Evolutionary conservation across 2,329 filamentous ascomycete genomes (phyloP), one percentile per base, ranked within the genome.

Genomic region (Stenocarpella maydis): DNA sequence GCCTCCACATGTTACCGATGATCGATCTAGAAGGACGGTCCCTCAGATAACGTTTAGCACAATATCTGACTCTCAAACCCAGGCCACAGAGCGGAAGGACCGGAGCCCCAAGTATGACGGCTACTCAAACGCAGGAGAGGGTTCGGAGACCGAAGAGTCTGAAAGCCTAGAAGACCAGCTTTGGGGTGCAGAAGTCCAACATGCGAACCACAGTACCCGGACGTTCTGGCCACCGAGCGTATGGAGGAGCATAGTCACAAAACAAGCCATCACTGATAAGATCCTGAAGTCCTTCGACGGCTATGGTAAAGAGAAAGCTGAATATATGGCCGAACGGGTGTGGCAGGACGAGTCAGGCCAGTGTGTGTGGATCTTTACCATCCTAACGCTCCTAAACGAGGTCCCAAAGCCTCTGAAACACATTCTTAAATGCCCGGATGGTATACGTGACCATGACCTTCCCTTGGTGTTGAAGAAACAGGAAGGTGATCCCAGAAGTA

Each of bases 211-310:
- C 9, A 4, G 28, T 5, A 21, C 2, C 5, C n/a, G 4, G 2
- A 21, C 17, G 0, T 67, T 67, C 41, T 67, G 53, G 65, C 53
- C 65, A 10, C 24, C 43, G 15, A 6, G 26, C 4, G 28, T 61
- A 1, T 52, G 5, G 65, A 49, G 52, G 34, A 21, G 7, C 0
- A 24, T 61, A 14, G 2, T 67, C 14, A 61, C 65, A 21, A 43
- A 43, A 41, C 15, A 67, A n/a, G 37, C 34, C 5, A 34, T 67
- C 15, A 5, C 21, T 7, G 24, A 67, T 26, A 31, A 50, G 41
- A 28, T 67, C 1, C 7, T 37, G n/a, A 1, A 14, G 17, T 0
- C 28, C 14, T 14, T 14, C 10, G 8, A 34, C 4, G 9, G 17
- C 2, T 19, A 61, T 31, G 10, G 2, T n/a, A 15, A 19, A 41